Conservation (phyloP, 2,329 filamentous ascomycete species). For the Corynespora cassiicola region DNA sequence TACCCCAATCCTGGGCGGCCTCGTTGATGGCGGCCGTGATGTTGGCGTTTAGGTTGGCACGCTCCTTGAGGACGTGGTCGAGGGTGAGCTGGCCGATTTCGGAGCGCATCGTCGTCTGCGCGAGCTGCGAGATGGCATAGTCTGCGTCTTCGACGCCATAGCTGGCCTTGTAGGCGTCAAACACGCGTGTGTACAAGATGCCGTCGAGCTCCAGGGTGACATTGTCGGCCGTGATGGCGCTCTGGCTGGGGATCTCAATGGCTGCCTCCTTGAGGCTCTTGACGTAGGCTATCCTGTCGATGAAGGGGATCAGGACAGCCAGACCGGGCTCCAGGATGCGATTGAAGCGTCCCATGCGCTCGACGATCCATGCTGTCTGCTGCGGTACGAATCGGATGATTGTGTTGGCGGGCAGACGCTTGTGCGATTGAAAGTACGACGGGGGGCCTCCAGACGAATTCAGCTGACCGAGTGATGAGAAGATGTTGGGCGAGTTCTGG, state of each 20-base stretch:
- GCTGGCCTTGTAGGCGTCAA: constrained; percentile 98
- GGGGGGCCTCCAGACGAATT: constrained; percentile 55
- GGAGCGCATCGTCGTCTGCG: constrained; percentile 98
- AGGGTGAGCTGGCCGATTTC: constrained; percentile 97
- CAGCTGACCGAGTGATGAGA: constrained; percentile 32
- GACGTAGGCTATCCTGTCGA: constrained; percentile 97
- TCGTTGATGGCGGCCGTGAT: constrained; percentile 99
- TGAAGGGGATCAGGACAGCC: constrained; percentile 84
- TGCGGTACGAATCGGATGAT: constrained; percentile 97
- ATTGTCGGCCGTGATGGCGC: constrained; percentile 97
- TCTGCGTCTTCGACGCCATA: constrained; percentile 99
- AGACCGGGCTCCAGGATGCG: constrained; percentile 91
- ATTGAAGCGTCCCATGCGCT: constrained; percentile 98
- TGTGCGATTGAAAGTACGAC: constrained; percentile 77
- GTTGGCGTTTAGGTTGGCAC: constrained; percentile 93
- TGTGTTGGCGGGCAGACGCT: constrained; percentile 84
- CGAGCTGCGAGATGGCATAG: constrained; percentile 96
- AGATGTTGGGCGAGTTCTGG: constrained; percentile 33
- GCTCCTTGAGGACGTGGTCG: constrained; percentile 97
- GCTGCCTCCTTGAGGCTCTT: constrained; percentile 96
- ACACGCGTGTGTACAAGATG: constrained; percentile 92
- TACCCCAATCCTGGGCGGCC: constrained; percentile 94
- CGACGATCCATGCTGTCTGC: constrained; percentile 98
- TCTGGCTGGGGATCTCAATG: constrained; percentile 96
- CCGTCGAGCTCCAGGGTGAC: constrained; percentile 96